A percentile compares a stretch with the other conserved stretches of the same genome.
Conservation (phyloP, 371 early-diverging fungal genomes). For the Rhizopus stolonifer region DNA sequence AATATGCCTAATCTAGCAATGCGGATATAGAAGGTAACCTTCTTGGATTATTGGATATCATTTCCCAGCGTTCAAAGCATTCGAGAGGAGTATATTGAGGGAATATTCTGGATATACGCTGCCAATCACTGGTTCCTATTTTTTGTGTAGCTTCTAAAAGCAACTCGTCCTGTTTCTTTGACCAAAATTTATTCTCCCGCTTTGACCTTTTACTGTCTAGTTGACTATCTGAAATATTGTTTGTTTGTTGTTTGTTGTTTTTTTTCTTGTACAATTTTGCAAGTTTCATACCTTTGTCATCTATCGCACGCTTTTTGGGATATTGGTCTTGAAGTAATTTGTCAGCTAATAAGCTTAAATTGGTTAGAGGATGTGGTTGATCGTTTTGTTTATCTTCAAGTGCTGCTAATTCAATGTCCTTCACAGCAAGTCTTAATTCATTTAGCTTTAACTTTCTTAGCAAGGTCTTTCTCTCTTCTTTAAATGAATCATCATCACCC, state of each 20-base stretch:
- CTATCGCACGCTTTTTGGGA: not conserved
- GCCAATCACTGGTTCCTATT: not conserved
- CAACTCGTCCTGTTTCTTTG: not conserved
- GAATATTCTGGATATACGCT: not conserved
- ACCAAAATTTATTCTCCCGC: not conserved
- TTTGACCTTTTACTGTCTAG: no score
- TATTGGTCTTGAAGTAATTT: not conserved
- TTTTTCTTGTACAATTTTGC: no score
- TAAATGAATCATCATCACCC: not conserved
- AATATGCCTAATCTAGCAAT: not conserved
- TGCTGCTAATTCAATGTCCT: slow-evolving; percentile 10
- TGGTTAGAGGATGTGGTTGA: slow-evolving; percentile 5
- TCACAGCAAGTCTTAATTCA: slow-evolving; percentile 6
- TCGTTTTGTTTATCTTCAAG: not conserved
- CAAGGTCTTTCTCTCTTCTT: not conserved
- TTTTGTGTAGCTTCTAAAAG: not conserved
- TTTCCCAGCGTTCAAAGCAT: not conserved
- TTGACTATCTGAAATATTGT: no score
- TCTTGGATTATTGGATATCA: not conserved
- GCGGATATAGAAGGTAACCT: not conserved
- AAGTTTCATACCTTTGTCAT: not conserved
- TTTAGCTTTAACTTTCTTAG: slow-evolving; percentile 6
- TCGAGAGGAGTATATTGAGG: not conserved
- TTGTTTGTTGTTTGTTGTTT: not conserved
- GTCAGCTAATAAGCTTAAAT: not conserved